Evolutionary conservation across 2,329 filamentous ascomycete genomes (phyloP).

Genomic region (Aspergillus unguis): DNA sequence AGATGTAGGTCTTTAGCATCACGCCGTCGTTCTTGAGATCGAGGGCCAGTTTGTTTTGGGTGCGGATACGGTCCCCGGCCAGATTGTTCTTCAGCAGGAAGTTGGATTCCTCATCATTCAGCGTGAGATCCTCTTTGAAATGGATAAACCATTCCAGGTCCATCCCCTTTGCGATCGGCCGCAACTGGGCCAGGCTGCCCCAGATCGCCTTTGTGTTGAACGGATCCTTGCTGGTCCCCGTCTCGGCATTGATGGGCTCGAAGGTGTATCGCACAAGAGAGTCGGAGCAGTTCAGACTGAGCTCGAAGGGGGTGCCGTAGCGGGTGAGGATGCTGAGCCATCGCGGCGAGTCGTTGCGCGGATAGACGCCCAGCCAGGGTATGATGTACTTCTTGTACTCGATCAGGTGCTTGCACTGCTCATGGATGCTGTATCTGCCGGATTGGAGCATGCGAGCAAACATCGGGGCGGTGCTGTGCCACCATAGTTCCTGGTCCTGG

Average conservation of each 20-base stretch:
- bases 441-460: constrained; percentile 14
- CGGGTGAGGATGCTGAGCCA: constrained; percentile 7
- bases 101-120: neutral
- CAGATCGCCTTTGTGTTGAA: constrained; percentile 5
- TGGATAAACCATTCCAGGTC: neutral
- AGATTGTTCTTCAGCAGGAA: neutral
- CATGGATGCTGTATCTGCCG: constrained; percentile 16
- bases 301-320: constrained; percentile 1
- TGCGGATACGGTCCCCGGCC: neutral
- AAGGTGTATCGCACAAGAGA: constrained; percentile 1
- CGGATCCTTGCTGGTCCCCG: neutral
- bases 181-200: neutral
- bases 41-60: constrained; percentile 13
- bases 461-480: constrained; percentile 21
- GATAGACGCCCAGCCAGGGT: constrained; percentile 18
- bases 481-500: constrained; percentile 19
- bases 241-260: neutral
- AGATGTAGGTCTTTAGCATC: constrained; percentile 16
- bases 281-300: constrained; percentile 9
- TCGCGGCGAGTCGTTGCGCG: neutral
- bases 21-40: constrained; percentile 12
- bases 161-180: neutral
- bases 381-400: constrained; percentile 17
- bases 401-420: constrained; percentile 17
- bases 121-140: neutral